Evolutionary conservation across 176 grass and related monocot species (phyloP).

Genomic region (Oryza nivara): DNA sequence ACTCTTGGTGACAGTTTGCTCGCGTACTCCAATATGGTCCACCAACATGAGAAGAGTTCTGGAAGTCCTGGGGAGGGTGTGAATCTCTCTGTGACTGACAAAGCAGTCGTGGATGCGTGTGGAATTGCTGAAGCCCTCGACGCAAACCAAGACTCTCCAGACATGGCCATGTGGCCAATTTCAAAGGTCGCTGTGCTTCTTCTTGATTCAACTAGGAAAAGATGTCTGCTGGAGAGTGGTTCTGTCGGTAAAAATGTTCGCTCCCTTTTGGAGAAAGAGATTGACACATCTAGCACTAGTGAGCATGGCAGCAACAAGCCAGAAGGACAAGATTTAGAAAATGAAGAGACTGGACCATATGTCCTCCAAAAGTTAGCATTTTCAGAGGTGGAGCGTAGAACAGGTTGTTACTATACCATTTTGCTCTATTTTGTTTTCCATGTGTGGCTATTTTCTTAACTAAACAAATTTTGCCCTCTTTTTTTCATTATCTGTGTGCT

Average conservation of each 20-base stretch:
- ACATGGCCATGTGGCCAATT: conserved; percentile 54
- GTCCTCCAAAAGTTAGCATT: conserved; percentile 51
- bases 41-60: conserved; percentile 1
- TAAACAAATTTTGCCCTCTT: background rate
- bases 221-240: conserved; percentile 59
- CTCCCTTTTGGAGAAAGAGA: conserved; percentile 63
- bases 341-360: conserved; percentile 2
- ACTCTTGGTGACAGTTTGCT: conserved; percentile 32
- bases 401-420: conserved; percentile 50
- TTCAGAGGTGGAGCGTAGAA: conserved; percentile 55
- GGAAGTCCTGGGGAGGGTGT: background rate
- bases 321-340: conserved; percentile 10
- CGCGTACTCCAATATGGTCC: conserved; percentile 40
- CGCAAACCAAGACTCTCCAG: conserved; percentile 31
- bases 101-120: conserved; percentile 51
- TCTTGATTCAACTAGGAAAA: conserved; percentile 41
- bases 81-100: conserved; percentile 50
- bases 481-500: background rate
- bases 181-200: conserved; percentile 66
- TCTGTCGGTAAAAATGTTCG: conserved; percentile 50
- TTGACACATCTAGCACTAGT: conserved; percentile 14
- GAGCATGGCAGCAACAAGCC: background rate
- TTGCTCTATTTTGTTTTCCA: conserved; percentile 15
- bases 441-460: background rate
- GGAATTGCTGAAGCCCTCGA: conserved; percentile 54